Base-by-base conservation (phyloP, 768 basidiomycete species). In the Tylopilus plumbeoviolaceoides region DNA sequence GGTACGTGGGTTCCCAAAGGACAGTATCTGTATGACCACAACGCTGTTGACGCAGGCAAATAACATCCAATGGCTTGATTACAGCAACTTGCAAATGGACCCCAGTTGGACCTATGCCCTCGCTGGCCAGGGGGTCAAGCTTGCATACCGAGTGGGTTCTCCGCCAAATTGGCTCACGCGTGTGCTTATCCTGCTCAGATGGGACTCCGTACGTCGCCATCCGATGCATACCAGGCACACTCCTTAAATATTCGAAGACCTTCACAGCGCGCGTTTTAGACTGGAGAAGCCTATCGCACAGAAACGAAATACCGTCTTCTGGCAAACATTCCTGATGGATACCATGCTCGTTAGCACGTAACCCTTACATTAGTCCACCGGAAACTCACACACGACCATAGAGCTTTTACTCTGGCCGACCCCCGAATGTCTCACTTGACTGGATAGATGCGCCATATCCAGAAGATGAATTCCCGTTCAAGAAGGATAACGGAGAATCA, bases 321-420 rank as follows among this genome's bases (percentile, higher is more conserved):
- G 86, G 84, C 79, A 84, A 44, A 64, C 88, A n/a, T 87, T 84
- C 60, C 58, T 72, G 23, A 63, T 79, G 27, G 87, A 89, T 59
- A 82, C 83, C 0, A 81, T 79, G 75, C 67, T 78, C 36, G 87
- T 89, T 59, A 60, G 63, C 18, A 8, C 11, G 18, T 70, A 57
- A 28, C 4, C 17, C n/a, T 31, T 17, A 3, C 5, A 31, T 6
- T 9, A 35, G 12, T 33, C 23, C 40, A 35, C 27, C 4, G 5
- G 7, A 41, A 31, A 48, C 40, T 50, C 27, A 47, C 30, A 23
- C 15, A 7, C 12, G 1, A 7, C 10, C 9, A 9, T 53, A 88
- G 85, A 85, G 83, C 56, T 82, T 84, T 56, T 73, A 73, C 30
- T 75, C 81, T 27, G 86, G 85, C 4, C 69, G 85, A 48, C 85